Conservation (phyloP, 2,329 filamentous ascomycete genomes). For the Dothiorella sarmentorum region DNA sequence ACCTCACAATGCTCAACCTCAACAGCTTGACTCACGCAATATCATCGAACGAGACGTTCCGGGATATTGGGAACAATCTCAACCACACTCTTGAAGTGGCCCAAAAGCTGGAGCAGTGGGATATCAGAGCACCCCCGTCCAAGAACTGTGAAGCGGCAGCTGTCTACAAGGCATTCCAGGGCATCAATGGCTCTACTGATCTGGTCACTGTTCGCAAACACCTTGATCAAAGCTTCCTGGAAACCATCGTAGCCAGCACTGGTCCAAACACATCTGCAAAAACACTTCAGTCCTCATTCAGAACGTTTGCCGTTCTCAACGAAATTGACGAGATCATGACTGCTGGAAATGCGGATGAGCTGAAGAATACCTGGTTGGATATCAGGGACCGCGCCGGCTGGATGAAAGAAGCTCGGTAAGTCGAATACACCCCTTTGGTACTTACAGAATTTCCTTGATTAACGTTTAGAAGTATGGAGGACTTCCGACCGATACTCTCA, state of each 20-base stretch:
- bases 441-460: background rate
- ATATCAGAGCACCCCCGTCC: conserved; percentile 68
- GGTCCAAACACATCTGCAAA: conserved; percentile 36
- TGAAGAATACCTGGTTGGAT: conserved; percentile 59
- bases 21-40: conserved; percentile 82
- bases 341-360: conserved; percentile 55
- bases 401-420: conserved; percentile 79
- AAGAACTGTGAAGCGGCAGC: conserved; percentile 58
- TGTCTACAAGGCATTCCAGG: conserved; percentile 78
- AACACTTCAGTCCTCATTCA: conserved; percentile 59
- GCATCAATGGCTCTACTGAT: conserved; percentile 65
- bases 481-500: conserved; percentile 76
- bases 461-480: conserved; percentile 57
- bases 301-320: conserved; percentile 67
- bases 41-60: conserved; percentile 62
- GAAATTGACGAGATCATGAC: conserved; percentile 78
- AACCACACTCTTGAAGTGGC: conserved; percentile 77
- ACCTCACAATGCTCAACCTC: conserved; percentile 76
- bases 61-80: conserved; percentile 56
- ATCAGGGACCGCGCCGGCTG: conserved; percentile 67
- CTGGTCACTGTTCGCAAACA: conserved; percentile 52
- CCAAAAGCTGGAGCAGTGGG: conserved; percentile 84
- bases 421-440: conserved; percentile 17
- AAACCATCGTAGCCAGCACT: conserved; percentile 40
- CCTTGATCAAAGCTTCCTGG: conserved; percentile 60